Evolutionary conservation across 1,139 yeast species (phyloP).

Genomic region (Meyerozyma athensensis): DNA sequence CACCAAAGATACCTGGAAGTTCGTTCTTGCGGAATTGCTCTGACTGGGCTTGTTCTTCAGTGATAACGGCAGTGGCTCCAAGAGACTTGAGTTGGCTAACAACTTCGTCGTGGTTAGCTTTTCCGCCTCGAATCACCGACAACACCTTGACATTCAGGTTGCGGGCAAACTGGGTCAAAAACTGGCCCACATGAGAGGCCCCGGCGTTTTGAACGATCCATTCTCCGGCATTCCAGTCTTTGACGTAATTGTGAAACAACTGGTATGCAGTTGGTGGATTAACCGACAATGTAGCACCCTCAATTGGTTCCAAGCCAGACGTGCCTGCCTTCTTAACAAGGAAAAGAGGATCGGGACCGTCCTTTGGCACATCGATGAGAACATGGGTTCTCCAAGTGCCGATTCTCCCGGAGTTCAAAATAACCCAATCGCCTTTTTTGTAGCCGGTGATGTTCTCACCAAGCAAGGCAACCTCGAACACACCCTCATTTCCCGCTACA

Average conservation of each 20-base stretch:
- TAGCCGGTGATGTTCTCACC: conserved; percentile 20
- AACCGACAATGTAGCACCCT: conserved; percentile 32
- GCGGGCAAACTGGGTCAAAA: conserved; percentile 27
- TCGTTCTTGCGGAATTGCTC: conserved; percentile 8
- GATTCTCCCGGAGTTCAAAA: conserved; percentile 26
- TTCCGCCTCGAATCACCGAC: conserved; percentile 30
- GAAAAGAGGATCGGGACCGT: conserved; percentile 20
- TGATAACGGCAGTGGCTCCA: conserved; percentile 31
- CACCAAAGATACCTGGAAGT: conserved; percentile 12
- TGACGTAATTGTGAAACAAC: conserved; percentile 22
- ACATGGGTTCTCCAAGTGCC: conserved; percentile 36
- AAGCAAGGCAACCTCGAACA: conserved; percentile 21
- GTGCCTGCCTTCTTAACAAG: conserved; percentile 14
- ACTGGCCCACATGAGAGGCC: conserved; percentile 30
- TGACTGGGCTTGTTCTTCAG: conserved; percentile 18
- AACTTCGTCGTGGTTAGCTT: conserved; percentile 19
- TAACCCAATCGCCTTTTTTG: conserved; percentile 27
- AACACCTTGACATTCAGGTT: conserved; percentile 21
- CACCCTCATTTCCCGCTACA: conserved; percentile 40
- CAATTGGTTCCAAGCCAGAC: conserved; percentile 17
- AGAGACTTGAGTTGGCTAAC: conserved; percentile 18
- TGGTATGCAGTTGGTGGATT: conserved; percentile 35
- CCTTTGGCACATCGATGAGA: conserved; percentile 14
- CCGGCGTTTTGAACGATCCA: conserved; percentile 36
- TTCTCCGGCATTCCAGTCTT: conserved; percentile 25